Conservation (phyloP, 2,329 filamentous ascomycete species). For the Fusarium duplospermum region DNA sequence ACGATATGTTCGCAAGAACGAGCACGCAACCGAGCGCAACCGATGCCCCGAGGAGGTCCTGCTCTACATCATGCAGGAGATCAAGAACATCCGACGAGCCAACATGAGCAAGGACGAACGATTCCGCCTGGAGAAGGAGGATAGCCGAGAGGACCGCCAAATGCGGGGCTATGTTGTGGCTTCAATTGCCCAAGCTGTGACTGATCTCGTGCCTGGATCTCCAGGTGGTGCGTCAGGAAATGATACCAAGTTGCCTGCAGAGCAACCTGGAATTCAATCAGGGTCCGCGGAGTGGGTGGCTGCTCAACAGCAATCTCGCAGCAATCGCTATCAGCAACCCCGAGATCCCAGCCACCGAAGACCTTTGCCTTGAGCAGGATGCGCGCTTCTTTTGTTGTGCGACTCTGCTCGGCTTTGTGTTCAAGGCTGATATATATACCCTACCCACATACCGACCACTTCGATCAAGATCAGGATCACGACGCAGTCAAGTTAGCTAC, state of each 20-base stretch:
- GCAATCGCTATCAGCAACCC: constrained; percentile 57
- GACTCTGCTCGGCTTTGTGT: constrained; percentile 13
- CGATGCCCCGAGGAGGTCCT: constrained; percentile 90
- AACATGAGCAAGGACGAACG: constrained; percentile 89
- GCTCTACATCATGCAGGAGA: constrained; percentile 91
- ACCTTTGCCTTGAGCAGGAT: constrained; percentile 47
- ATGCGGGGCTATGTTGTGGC: constrained; percentile 79
- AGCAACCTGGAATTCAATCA: constrained; percentile 66
- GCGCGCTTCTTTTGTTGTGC: constrained; percentile 31
- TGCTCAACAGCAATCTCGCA: constrained; percentile 58
- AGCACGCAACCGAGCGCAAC: constrained; percentile 79
- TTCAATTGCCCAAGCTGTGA: constrained; percentile 79
- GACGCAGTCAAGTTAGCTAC: neutral
- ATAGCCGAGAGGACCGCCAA: constrained; percentile 79
- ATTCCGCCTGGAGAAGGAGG: constrained; percentile 84
- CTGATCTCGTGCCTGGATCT: constrained; percentile 69
- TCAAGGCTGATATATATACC: constrained; percentile 8
- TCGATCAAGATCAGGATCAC: constrained; percentile 8
- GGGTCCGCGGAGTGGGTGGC: constrained; percentile 64
- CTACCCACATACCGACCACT: neutral
- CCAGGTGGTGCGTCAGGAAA: constrained; percentile 52
- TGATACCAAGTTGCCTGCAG: constrained; percentile 71
- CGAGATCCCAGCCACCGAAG: constrained; percentile 59
- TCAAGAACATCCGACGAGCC: constrained; percentile 83
- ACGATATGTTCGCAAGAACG: constrained; percentile 77